Evolutionary conservation across 306 rosid genomes (phyloP), one percentile per base, ranked within the genome.

Genomic region (Acmispon strigosus): DNA sequence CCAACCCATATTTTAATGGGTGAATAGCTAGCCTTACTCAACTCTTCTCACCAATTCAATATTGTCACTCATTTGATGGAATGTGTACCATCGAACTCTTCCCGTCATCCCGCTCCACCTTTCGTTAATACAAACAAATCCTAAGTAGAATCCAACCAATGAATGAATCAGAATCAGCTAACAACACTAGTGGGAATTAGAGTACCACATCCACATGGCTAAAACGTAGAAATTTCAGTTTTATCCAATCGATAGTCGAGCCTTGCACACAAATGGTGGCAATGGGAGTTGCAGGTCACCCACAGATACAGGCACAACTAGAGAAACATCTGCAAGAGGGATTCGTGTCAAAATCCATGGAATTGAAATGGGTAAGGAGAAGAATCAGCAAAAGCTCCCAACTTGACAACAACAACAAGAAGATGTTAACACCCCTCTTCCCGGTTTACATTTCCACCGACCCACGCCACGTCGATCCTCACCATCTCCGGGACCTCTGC

Each of bases 401-500:
- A 42, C 47, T 52, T 0, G 20, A 76, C 4, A 32, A 18, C 12
- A 20, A n/a, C 15, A 4, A 76, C 6, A 14, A 47, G 8, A 34
- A 24, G 8, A 76, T 76, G 1, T 18, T 66, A 6, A 37, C 15
- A 42, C 71, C 79, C 0, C 66, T 67, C 5, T 72, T 86, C 53
- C 96, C 97, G 6, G 34, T 88, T 51, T 82, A 54, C 87, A 80
- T 91, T 39, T 91, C 97, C 58, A 80, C 91, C 3, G 76, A 84
- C 47, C 80, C 81, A 6, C 72, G 76, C 20, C 92, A 88, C 79
- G 39, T 85, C 29, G 76, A 80, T 17, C 87, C 83, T 27, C 82
- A 70, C 37, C 84, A 63, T 32, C 90, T 88, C 60, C 79, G 63
- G 29, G 50, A 84, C 60, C 89, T 91, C 75, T 91, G 48, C 69